Evolutionary conservation across 257 asterid genomes (phyloP), one percentile per base, ranked within the genome.

Genomic region (Solanum phureja): DNA sequence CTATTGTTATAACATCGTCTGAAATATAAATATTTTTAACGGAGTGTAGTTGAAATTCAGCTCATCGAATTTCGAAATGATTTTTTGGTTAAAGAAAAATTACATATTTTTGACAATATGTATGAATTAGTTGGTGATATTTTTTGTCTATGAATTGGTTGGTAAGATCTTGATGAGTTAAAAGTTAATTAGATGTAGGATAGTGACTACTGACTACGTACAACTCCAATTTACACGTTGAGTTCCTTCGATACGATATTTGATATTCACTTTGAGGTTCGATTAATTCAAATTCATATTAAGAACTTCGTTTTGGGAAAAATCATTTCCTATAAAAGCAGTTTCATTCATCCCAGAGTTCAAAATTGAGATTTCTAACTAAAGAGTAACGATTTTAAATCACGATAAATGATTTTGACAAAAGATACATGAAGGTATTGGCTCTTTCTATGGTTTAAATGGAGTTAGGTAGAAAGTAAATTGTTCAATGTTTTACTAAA

Each of bases 261-360:
- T 1, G 1, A 38, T 38, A 38, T 2, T 38, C 0, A 38, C 2
- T 71, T 71, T 19, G 3, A 34, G 1, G 5, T 10, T 14, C 0
- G 2, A 73, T 4, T 4, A 73, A 2, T 35, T 74, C 0, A 35
- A 0, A 21, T 35, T 74, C 0, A 3, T 18, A 9, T 7, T 38
- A 38, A 38, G 42, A 38, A 8, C 10, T 38, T 7, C 0, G 42
- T 38, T 38, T 40, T 16, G 77, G 5, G 3, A 71, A 71, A 69
- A 29, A 69, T 0, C 3, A 40, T 40, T 40, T 40, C 0, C 12
- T 40, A 40, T 2, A 40, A 40, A 40, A 40, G 0, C 12, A 40
- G 4, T 40, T 40, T 40, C 12, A 40, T 40, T 40, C 12, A 9
- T 40, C 44, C 12, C 12, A 40, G 0, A 40, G 1, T 40, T 40